phyloP scores from a whole-genome alignment of 148 eudicot species.

The Diospyros lotus region DNA sequence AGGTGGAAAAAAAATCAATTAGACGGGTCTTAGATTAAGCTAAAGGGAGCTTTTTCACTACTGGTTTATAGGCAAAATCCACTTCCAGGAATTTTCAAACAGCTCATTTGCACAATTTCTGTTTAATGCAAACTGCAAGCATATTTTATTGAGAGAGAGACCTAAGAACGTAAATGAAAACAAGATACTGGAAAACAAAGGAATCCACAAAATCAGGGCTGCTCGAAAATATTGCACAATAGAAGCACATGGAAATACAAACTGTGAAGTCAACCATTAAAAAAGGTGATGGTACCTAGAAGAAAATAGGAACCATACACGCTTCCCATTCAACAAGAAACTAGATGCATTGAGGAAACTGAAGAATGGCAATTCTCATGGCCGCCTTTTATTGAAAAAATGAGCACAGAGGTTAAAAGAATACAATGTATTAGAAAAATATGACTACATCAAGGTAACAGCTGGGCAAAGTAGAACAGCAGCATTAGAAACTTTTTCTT shows the following conservation, averaged over 20 bases:
- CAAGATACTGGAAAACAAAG: not conserved
- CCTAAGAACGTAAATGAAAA: not conserved
- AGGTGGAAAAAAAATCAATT: not conserved
- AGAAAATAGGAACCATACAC: slow-evolving; percentile 5
- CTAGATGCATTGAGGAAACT: slow-evolving; percentile 12
- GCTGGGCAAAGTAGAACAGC: slow-evolving; percentile 32
- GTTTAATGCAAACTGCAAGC: not conserved
- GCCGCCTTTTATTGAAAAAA: not conserved
- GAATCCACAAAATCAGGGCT: not conserved
- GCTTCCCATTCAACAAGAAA: slow-evolving; percentile 2
- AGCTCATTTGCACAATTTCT: not conserved
- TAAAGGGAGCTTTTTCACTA: not conserved
- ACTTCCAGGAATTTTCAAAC: not conserved
- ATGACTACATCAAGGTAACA: not conserved
- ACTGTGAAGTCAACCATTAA: slow-evolving; percentile 13
- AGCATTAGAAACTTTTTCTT: slow-evolving; percentile 22
- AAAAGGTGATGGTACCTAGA: slow-evolving; percentile 15
- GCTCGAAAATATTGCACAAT: not conserved
- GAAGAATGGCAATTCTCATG: slow-evolving; percentile 9
- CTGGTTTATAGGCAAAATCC: not conserved
- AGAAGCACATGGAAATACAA: slow-evolving; percentile 15
- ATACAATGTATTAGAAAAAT: slow-evolving; percentile 21
- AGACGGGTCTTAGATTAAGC: not conserved
- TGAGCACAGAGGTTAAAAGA: not conserved
- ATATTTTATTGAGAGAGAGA: not conserved